Evolutionary conservation across 441 rosid genomes (phyloP), one percentile per base, ranked within the genome.

Genomic region (Raphanus hybrid): DNA sequence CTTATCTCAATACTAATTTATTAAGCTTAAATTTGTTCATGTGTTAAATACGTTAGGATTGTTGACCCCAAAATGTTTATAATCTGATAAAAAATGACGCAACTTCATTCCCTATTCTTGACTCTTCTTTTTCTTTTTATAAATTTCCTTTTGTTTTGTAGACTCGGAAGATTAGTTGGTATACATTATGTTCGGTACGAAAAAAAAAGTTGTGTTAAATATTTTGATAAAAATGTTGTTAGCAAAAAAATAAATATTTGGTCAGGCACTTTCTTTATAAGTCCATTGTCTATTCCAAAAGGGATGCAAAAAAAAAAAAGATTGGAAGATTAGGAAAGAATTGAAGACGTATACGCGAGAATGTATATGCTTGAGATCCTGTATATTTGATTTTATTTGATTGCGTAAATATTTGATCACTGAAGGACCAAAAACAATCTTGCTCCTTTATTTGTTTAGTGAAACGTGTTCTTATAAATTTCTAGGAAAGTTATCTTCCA

Each of bases 261-360:
- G 1, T 59, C 2, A 63, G 5, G 5, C 52, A 29, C 15, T 39
- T 61, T 27, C 16, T 15, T 29, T 61, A 2, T 27, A 10, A 29
- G 34, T 29, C 34, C 48, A 62, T 16, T 45, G 15, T 6, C 11
- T 50, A 0, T 34, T 2, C 6, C 1, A 6, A 4, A 52, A 23
- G 10, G 39, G 39, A 52, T 4, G 39, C 57, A 65, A 65, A 29
- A 29, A 4, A 29, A 3, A 1, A 29, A 29, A 29, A 29, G 32
- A 39, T 11, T 9, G 9, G 43, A 43, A 54, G 52, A 20, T 3
- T 32, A 10, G 61, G n/a, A 34, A 67, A 48, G 69, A 62, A 45
- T 14, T 4, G 57, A 10, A 69, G 54, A 12, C 70, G 70, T 70
- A 70, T 63, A 69, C 75, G 79, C 58, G 35, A 76, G 6, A 50